Evolutionary conservation across 2,329 filamentous ascomycete species (phyloP).

Genomic region (Ceratocystis destructans): DNA sequence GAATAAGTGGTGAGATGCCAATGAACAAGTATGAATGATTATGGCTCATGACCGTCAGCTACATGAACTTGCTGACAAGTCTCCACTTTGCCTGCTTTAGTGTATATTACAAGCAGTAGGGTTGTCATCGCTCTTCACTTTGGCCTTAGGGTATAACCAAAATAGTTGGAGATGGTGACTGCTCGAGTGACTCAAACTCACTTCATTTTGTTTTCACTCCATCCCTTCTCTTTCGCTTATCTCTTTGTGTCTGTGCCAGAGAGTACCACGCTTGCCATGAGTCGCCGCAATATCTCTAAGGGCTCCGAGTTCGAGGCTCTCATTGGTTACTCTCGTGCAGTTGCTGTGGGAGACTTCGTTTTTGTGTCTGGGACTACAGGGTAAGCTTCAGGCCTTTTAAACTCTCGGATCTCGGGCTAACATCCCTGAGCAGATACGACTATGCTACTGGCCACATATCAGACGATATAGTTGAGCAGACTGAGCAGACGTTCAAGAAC

Average conservation of each 20-base stretch:
- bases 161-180: no score
- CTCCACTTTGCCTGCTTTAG: no score
- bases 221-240: not conserved
- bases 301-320: constrained; percentile 38
- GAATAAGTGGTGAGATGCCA: not conserved
- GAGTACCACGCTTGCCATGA: not conserved
- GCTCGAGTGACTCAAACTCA: not conserved
- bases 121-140: no score
- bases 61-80: not conserved
- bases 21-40: not conserved
- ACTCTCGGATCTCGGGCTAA: not conserved
- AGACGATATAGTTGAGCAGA: constrained; percentile 33
- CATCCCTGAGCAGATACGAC: constrained; percentile 32
- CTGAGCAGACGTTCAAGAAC: constrained; percentile 37
- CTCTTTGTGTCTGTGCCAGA: not conserved
- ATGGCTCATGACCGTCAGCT: not conserved
- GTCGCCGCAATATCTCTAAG: constrained; percentile 29
- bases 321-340: constrained; percentile 42
- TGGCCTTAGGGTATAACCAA: no score
- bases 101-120: no score
- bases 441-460: constrained; percentile 36
- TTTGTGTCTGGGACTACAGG: constrained; percentile 44
- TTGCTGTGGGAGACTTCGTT: constrained; percentile 37
- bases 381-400: constrained; percentile 23
- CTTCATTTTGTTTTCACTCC: not conserved